phyloP scores from a whole-genome alignment of 345 rosid species.

The Psidium guajava region DNA sequence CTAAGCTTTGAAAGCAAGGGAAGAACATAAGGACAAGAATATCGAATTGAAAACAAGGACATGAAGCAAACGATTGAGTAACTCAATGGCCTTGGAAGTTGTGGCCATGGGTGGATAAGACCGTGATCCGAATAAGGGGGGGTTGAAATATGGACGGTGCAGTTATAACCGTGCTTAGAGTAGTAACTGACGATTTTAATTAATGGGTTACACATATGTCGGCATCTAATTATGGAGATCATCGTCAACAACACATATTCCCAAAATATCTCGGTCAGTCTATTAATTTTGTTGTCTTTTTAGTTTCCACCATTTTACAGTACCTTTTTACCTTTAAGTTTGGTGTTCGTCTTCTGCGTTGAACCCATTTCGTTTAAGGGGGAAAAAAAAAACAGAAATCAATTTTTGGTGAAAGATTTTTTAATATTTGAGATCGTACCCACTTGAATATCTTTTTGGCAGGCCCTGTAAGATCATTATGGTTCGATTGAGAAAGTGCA shows the following conservation, averaged over 20 bases:
- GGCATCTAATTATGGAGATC: neutral
- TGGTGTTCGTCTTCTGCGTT: neutral
- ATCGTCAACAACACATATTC: neutral
- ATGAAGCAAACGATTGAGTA: neutral
- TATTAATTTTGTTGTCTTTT: neutral
- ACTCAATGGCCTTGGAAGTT: neutral
- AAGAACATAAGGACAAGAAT: neutral
- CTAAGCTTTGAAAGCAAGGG: neutral
- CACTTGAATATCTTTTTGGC: neutral
- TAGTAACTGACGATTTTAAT: neutral
- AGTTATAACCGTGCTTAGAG: neutral
- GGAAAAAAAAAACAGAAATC: neutral
- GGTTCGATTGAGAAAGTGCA: neutral
- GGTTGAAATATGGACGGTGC: neutral
- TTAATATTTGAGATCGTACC: neutral
- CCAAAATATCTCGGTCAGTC: neutral
- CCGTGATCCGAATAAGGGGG: neutral
- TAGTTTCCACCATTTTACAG: neutral
- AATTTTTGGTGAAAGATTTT: too few relatives aligned
- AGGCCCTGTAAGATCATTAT: neutral
- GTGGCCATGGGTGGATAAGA: neutral
- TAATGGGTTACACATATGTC: neutral
- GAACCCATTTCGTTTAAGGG: neutral
- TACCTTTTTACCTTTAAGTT: neutral
- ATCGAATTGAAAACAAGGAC: neutral